Base-by-base conservation (phyloP, 129 eudicot genomes). In the Erigeron canadensis region DNA sequence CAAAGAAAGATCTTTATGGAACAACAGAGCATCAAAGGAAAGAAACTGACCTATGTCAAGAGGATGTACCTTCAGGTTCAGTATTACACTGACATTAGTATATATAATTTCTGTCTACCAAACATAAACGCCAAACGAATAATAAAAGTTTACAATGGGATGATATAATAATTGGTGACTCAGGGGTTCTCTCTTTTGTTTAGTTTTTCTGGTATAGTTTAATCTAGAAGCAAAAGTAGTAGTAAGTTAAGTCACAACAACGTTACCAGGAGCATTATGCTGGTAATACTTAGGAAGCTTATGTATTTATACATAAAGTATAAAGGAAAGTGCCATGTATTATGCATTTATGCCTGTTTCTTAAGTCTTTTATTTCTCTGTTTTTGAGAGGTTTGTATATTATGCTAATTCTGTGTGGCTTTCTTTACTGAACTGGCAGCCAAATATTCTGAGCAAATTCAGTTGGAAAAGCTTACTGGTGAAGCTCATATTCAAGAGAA, bases 41-140 rank as follows among this genome's bases (percentile, higher is more conserved):
- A 13, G 70, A 76, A 43, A 68, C 61, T 23, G 55, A 61, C 63
- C 59, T 59, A 6, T 43, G 55, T 10, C 34, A 7, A 12, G 78
- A 58, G 63, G 69, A 69, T 62, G 59, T 67, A 73, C 55, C 79
- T 57, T 67, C 83, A 66, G 95, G 98, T 89, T 80, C 60, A 50
- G 54, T 67, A 47, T 62, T 69, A 51, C 9, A 47, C 64, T 5
- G 56, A 45, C 63, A 67, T 6, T 8, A 53, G 51, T 50, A 63
- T 3, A 44, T 53, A 47, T 70, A 45, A 59, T 39, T 72, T 38
- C 19, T 41, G 5, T 39, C 8, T 74, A 12, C 21, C 45, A 68
- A 15, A 58, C 59, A 13, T 46, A 76, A 77, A 9, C 18, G 10
- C n/a, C 45, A 76, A 77, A 5, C 18, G 10, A 22, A 4, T 41